phyloP scores from a whole-genome alignment of 371 early-diverging fungal genomes.

The Mucor lusitanicus region DNA sequence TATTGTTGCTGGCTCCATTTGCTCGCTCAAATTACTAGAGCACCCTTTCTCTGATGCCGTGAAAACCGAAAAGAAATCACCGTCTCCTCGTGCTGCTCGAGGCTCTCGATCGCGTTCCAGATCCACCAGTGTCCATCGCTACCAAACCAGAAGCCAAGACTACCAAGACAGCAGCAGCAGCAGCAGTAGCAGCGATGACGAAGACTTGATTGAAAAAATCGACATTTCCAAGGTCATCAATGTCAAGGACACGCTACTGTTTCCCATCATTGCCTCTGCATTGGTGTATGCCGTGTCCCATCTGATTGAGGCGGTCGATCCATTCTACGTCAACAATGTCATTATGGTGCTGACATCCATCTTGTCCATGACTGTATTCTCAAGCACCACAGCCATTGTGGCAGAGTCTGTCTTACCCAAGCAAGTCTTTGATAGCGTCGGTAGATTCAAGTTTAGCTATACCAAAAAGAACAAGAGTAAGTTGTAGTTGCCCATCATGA shows the following conservation, averaged over 20 bases:
- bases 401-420: constrained; percentile 5
- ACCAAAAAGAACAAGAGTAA: constrained; percentile 14
- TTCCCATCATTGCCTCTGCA: constrained; percentile 18
- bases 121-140: not conserved
- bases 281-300: constrained; percentile 6
- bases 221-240: constrained; percentile 10
- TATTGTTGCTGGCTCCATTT: constrained; percentile 16
- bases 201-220: constrained; percentile 1
- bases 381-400: constrained; percentile 12
- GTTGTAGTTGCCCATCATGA: not conserved
- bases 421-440: not conserved
- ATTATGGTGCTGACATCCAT: constrained; percentile 1
- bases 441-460: constrained; percentile 15
- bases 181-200: not conserved
- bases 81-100: not conserved
- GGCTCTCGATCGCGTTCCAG: not conserved
- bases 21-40: constrained; percentile 7
- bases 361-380: constrained; percentile 16
- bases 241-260: constrained; percentile 10
- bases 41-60: not conserved
- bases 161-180: not conserved
- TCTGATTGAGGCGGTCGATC: constrained; percentile 3
- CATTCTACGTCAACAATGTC: constrained; percentile 10
- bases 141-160: not conserved
- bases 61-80: not conserved